A percentile compares a stretch with the other conserved stretches of the same genome.
Evolutionary conservation across 306 rosid species (phyloP).

Genomic region (Citrullus mucosospermus): DNA sequence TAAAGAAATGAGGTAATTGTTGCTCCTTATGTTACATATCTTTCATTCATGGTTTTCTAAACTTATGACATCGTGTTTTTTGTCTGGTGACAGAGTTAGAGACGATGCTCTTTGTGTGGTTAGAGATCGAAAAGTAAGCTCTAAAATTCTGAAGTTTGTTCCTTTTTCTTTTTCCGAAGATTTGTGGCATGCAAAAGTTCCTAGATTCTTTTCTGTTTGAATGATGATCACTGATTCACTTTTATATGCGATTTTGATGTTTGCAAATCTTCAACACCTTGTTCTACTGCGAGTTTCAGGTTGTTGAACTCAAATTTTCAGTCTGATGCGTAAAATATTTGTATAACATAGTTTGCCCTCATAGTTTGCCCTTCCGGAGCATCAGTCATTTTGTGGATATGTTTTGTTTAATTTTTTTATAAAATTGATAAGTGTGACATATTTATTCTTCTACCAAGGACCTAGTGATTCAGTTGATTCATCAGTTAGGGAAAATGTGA

Average conservation of each 20-base stretch:
- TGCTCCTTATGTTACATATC: background rate
- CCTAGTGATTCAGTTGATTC: background rate
- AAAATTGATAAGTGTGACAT: background rate
- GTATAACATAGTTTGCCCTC: background rate
- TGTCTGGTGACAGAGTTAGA: conserved; percentile 39
- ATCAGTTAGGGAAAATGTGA: background rate
- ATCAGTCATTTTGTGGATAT: background rate
- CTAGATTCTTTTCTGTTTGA: background rate
- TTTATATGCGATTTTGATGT: background rate
- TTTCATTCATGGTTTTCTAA: background rate
- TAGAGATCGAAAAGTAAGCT: conserved; percentile 59
- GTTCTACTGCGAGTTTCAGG: background rate
- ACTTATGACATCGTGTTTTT: conserved; percentile 6
- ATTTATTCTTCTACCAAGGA: background rate
- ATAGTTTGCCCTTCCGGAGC: background rate
- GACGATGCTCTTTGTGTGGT: conserved; percentile 32
- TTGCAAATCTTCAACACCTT: background rate
- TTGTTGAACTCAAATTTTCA: background rate
- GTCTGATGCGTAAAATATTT: background rate
- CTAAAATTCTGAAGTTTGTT: background rate
- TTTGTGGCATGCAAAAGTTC: background rate
- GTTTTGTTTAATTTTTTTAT: background rate
- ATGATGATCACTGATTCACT: background rate
- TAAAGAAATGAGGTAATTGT: conserved; percentile 45
- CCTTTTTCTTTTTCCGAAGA: background rate